Base-by-base conservation (phyloP, 2,329 filamentous ascomycete genomes). In the Aspergillus sergii region DNA sequence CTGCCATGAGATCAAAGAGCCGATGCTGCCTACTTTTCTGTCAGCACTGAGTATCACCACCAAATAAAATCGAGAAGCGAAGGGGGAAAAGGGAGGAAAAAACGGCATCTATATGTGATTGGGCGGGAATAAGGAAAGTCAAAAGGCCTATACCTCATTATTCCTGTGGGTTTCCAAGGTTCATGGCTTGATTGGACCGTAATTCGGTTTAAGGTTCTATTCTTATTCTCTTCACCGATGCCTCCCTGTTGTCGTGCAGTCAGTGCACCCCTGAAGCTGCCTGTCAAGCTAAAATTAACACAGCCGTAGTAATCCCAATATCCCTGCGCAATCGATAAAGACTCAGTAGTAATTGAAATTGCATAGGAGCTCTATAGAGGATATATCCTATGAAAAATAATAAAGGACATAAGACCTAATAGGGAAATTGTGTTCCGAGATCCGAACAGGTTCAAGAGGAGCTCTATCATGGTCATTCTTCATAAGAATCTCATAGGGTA, bases 221-320 rank as follows among this genome's bases (percentile, higher is more conserved):
- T 53, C 55, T 58, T 50, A 57, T 63, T 57, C 30, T 61, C 62
- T 48, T 64, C 58, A 64, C 61, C 58, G 61, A 57, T 54, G 28
- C 34, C 26, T 39, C 34, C 7, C 46, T 48, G 4, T 48, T 28
- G 11, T 51, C 16, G 14, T 51, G 28, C 48, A 51, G 48, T 51
- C 48, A 51, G 28, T 51, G 28, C 48, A n/a, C 28, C 28, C 43
- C 57, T 58, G 57, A 58, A 23, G 32, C 57, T 58, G 19, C 48
- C 28, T 51, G 48, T 51, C 48, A 51, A 51, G 48, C 48, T 51
- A 51, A 51, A 32, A n/a, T 51, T 51, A 51, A 34, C 9, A 32
- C 28, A 6, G 19, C 39, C 3, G 19, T 32, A 32, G 28, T 51
- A 32, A 51, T 51, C 28, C 8, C 10, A n/a, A 32, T 16, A 11